A percentile compares a stretch with the other conserved stretches of the same genome.
phyloP scores from a whole-genome alignment of 305 asterid genomes.

The Withania somnifera region DNA sequence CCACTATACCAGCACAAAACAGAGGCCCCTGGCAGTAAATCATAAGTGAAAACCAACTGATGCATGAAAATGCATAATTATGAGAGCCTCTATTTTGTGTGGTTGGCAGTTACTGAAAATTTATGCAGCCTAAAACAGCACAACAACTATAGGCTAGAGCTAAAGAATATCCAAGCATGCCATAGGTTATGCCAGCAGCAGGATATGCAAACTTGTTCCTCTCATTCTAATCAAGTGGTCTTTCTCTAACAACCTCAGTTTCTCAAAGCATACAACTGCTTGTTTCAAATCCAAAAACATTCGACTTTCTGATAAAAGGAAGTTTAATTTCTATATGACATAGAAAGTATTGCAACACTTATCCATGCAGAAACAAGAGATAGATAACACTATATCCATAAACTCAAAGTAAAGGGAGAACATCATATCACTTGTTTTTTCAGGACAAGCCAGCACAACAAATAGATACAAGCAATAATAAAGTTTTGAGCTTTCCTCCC shows the following conservation, averaged over 20 bases:
- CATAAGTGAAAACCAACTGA: slow-evolving; percentile 84
- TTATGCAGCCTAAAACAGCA: background rate
- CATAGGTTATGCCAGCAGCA: background rate
- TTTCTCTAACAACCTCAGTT: background rate
- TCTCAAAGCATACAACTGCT: background rate
- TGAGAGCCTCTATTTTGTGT: slow-evolving; percentile 7
- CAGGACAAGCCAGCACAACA: background rate
- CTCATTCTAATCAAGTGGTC: background rate
- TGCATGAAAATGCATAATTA: slow-evolving; percentile 17
- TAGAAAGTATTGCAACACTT: background rate
- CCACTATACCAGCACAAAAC: slow-evolving; percentile 98
- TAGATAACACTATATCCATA: background rate
- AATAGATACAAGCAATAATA: background rate
- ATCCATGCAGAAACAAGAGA: background rate
- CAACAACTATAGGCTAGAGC: background rate
- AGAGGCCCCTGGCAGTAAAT: slow-evolving; percentile 95
- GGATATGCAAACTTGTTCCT: background rate
- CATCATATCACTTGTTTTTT: background rate
- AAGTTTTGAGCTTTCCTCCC: slow-evolving; percentile 6
- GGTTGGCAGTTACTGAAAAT: background rate
- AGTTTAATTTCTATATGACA: background rate
- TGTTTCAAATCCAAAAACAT: background rate
- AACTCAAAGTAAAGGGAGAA: background rate
- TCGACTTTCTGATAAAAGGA: background rate
- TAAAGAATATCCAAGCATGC: background rate